These are phyloP conservation scores for Yamadazyma friedrichii DNA, from an alignment of 1,139 yeast genomes.

Conservation along the genomic window DNA sequence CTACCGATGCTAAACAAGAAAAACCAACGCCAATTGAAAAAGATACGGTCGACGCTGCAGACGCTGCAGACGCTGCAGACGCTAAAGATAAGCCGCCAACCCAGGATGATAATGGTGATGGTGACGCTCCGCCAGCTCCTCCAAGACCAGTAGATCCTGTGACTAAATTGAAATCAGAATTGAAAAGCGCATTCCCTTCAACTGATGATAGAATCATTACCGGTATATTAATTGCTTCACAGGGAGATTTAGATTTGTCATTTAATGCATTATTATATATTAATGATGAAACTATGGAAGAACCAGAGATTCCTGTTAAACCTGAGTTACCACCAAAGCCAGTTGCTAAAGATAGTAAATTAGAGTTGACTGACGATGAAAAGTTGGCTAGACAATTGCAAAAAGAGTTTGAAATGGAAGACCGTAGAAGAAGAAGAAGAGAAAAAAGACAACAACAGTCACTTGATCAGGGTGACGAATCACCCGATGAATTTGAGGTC, in stretches of 20 bases:
- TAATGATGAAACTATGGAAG: constrained; percentile 67
- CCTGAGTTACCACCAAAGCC: constrained; percentile 15
- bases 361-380: constrained; percentile 60
- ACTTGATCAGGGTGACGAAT: constrained; percentile 47
- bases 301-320: constrained; percentile 48
- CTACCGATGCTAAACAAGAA: constrained; percentile 7
- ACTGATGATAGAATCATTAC: constrained; percentile 68
- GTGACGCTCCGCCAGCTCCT: constrained; percentile 67
- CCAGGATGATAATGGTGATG: constrained; percentile 15
- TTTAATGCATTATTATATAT: constrained; percentile 81
- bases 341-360: constrained; percentile 16
- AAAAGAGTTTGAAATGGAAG: constrained; percentile 58
- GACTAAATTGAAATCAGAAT: constrained; percentile 49
- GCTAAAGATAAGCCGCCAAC: constrained; percentile 1
- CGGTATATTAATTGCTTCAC: constrained; percentile 83
- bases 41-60: background rate
- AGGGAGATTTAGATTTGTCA: constrained; percentile 78
- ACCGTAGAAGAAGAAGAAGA: constrained; percentile 30
- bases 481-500: constrained; percentile 66
- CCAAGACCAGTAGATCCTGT: constrained; percentile 65
- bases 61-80: too few species aligned
- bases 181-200: constrained; percentile 81
- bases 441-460: constrained; percentile 20
- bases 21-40: constrained; percentile 8
- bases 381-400: constrained; percentile 79